phyloP scores from a whole-genome alignment of 1,139 yeast genomes.

The Hyphopichia khmerensis region DNA sequence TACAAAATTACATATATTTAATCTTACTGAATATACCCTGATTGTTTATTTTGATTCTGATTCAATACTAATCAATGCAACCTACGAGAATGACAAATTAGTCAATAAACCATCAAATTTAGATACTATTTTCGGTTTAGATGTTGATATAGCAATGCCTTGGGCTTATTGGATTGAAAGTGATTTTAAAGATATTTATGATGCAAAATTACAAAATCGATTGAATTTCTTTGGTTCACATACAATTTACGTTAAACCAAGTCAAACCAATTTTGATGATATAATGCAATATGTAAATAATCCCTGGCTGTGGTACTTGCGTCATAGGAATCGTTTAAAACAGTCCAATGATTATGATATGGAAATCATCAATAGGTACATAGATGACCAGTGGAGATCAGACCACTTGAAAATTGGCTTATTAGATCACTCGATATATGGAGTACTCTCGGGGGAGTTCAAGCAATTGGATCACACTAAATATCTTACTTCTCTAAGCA shows the following conservation, averaged over 20 bases:
- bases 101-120: slow-evolving; percentile 16
- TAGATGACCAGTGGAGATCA: slow-evolving; percentile 21
- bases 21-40: slow-evolving; percentile 43
- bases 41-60: slow-evolving; percentile 45
- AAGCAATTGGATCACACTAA: slow-evolving; percentile 26
- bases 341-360: slow-evolving; percentile 41
- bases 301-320: slow-evolving; percentile 33
- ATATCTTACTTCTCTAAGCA: slow-evolving; percentile 30
- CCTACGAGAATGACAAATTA: slow-evolving; percentile 8
- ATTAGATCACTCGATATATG: slow-evolving; percentile 47
- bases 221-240: slow-evolving; percentile 38
- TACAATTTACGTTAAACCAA: slow-evolving; percentile 48
- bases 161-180: slow-evolving; percentile 39
- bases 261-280: slow-evolving; percentile 21
- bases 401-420: slow-evolving; percentile 17
- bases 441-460: slow-evolving; percentile 51
- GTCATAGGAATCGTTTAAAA: slow-evolving; percentile 19
- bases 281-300: slow-evolving; percentile 28
- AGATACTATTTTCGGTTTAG: slow-evolving; percentile 33
- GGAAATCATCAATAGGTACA: slow-evolving; percentile 47
- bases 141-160: slow-evolving; percentile 31
- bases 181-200: neutral
- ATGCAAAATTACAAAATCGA: neutral
- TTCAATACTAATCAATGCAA: slow-evolving; percentile 26
- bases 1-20: slow-evolving; percentile 55